Evolutionary conservation across 2,329 filamentous ascomycete species (phyloP).

Genomic region (Decorospora gaudefroyi): DNA sequence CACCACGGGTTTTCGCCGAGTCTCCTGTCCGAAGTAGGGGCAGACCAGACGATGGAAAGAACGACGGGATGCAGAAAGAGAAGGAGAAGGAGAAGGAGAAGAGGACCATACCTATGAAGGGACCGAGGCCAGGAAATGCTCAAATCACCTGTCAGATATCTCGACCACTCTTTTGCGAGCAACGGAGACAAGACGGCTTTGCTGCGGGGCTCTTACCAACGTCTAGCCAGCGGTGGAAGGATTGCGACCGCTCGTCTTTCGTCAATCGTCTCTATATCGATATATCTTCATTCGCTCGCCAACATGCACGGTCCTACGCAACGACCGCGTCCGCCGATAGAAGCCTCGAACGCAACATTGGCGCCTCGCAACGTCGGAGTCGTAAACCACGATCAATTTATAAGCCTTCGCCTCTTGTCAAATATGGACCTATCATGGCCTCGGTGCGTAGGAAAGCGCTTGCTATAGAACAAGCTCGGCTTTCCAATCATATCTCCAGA

Average conservation of each 20-base stretch:
- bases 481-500: conserved; percentile 16
- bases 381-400: conserved; percentile 1
- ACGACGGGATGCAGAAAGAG: conserved; percentile 20
- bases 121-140: background rate
- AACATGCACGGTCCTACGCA: conserved; percentile 16
- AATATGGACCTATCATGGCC: conserved; percentile 3
- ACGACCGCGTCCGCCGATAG: conserved; percentile 1
- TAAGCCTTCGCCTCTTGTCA: conserved; percentile 2
- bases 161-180: conserved; percentile 1
- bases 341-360: background rate
- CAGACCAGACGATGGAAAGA: conserved; percentile 14
- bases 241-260: background rate
- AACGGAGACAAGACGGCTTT: background rate
- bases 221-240: background rate
- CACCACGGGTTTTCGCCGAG: conserved; percentile 43
- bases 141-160: background rate
- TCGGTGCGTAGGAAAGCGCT: conserved; percentile 10
- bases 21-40: conserved; percentile 21
- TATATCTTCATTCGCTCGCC: conserved; percentile 29
- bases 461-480: conserved; percentile 10
- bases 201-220: conserved; percentile 8
- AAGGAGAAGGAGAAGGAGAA: conserved; percentile 7
- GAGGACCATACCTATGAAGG: no score
- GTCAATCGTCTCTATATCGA: conserved; percentile 30
- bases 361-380: background rate